phyloP scores from a whole-genome alignment of 179 eudicot species.

The Heliamphora pulchella region DNA sequence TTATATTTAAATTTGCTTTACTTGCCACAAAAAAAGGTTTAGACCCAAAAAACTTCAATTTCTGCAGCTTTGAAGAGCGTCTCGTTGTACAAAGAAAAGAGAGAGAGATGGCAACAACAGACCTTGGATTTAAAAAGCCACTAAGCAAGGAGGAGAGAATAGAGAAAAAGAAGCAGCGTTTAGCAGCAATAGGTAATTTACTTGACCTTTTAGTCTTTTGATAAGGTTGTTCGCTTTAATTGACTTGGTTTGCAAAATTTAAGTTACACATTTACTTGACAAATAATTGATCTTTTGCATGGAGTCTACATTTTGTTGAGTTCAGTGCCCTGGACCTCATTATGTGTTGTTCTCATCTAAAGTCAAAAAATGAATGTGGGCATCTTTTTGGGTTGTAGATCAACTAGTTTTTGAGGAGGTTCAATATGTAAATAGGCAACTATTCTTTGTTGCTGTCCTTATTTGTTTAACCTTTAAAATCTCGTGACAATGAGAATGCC shows the following conservation, averaged over 20 bases:
- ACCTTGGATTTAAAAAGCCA: conserved; percentile 81
- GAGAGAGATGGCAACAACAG: conserved; percentile 57
- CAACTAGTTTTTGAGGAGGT: too few species aligned
- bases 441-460: too few species aligned
- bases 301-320: not conserved
- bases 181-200: conserved; percentile 89
- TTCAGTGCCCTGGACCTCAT: not conserved
- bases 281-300: not conserved
- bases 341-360: not conserved
- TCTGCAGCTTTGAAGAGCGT: conserved; percentile 91
- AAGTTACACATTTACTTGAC: not conserved
- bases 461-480: not conserved
- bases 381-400: not conserved
- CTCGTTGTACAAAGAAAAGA: conserved; percentile 86
- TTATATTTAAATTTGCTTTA: too few species aligned
- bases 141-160: conserved; percentile 77
- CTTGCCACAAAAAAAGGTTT: not conserved
- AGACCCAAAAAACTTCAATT: not conserved
- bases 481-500: not conserved
- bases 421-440: too few species aligned
- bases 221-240: not conserved
- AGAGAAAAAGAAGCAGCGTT: conserved; percentile 85
- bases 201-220: not conserved
- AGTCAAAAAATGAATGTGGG: not conserved
- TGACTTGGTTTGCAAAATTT: not conserved